phyloP scores from a whole-genome alignment of 2,329 filamentous ascomycete genomes.

The Aspergillus sp. region DNA sequence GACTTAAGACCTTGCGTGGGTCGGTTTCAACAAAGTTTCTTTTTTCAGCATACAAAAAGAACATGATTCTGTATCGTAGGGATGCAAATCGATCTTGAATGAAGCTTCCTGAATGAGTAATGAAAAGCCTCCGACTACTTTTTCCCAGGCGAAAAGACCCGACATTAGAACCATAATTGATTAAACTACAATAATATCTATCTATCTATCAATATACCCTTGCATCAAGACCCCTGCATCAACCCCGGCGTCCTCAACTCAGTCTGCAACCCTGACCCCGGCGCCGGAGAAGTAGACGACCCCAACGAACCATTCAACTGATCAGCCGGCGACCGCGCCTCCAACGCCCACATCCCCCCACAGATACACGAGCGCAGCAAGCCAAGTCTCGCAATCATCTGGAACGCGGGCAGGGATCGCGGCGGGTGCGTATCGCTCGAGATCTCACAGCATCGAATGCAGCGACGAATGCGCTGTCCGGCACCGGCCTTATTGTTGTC shows the following conservation, averaged over 20 bases:
- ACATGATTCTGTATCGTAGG: constrained; percentile 36
- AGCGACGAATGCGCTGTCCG: constrained; percentile 36
- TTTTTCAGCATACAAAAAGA: constrained; percentile 17
- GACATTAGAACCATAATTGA: too few species aligned
- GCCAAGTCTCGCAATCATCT: constrained; percentile 32
- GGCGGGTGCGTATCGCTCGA: constrained; percentile 54
- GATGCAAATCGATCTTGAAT: constrained; percentile 33
- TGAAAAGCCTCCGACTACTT: constrained; percentile 8
- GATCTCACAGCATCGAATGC: constrained; percentile 57
- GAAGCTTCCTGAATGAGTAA: constrained; percentile 31
- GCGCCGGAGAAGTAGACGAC: background rate
- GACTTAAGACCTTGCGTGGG: constrained; percentile 24
- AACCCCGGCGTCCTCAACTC: constrained; percentile 7
- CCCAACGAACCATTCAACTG: background rate
- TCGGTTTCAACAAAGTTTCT: constrained; percentile 23
- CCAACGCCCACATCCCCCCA: constrained; percentile 35
- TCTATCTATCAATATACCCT: background rate
- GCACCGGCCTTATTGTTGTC: constrained; percentile 4
- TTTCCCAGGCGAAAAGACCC: constrained; percentile 1
- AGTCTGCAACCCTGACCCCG: background rate
- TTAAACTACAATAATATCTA: background rate
- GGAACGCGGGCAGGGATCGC: constrained; percentile 28
- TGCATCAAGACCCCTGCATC: constrained; percentile 1
- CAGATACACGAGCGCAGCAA: constrained; percentile 34
- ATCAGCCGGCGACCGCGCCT: constrained; percentile 11